Evolutionary conservation across 169 alveolate genomes (phyloP), one percentile per base, ranked within the genome.

Genomic region (Eimeria acervulina): DNA sequence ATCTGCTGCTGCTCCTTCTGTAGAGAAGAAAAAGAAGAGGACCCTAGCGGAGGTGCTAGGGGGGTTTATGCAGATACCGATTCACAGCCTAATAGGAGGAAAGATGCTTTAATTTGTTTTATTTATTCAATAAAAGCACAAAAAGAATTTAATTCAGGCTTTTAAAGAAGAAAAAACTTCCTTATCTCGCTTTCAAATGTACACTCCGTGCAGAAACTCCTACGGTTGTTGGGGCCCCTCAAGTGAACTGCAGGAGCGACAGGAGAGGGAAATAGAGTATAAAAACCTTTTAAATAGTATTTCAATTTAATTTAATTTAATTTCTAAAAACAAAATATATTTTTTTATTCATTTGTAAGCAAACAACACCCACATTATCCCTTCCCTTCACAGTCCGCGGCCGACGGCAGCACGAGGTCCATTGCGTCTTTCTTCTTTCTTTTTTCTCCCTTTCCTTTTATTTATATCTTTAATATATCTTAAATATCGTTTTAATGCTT

Each of bases 41-140:
- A 81, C 91, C 5, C 51, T 81, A 23, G 23, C 31, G 74, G 74
- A 81, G 51, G 51, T 81, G 17, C 26, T 81, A 59, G 72, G 91
- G 55, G 91, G 91, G 3, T 81, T 81, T 31, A 81, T 81, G 74
- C 72, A 81, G 15, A 21, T 81, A 7, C 91, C 91, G 19, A 44
- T 81, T 5, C 91, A 81, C 74, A n/a, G 74, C 28, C 23, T 81
- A 1, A 33, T 81, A 2, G 51, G 91, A 12, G 55, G 91, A n/a
- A 81, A 81, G 47, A 7, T 81, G 91, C 72, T 47, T 7, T 80
- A 80, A 44, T 2, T 44, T 26, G 23, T 26, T 17, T 17, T 72
- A 47, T 47, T 7, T 7, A 47, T 47, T 47, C 5, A 47, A 47
- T 47, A 47, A 47, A 47, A 47, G 12, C 12, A 47, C 12, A 47